Evolutionary conservation across 164 flowering plant species (phyloP).

Genomic region (Macadamia integrifolia): DNA sequence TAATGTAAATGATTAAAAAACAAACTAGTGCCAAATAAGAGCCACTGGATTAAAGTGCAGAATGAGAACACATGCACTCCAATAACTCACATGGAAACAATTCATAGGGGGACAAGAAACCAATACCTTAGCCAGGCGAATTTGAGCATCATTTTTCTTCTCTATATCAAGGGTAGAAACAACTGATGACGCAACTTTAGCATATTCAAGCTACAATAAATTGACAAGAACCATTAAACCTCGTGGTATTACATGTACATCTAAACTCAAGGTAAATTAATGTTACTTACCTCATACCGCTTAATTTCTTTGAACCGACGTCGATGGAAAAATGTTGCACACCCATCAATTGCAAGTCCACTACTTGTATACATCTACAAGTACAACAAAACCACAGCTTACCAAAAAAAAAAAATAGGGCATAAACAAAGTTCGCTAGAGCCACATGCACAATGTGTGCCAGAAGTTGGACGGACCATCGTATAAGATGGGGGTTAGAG

Average conservation of each 20-base stretch:
- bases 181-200: slow-evolving; percentile 14
- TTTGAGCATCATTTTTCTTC: slow-evolving; percentile 4
- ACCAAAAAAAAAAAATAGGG: not conserved
- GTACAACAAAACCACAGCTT: slow-evolving; percentile 2
- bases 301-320: slow-evolving; percentile 28
- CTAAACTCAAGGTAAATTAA: not conserved
- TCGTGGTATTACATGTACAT: not conserved
- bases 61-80: not conserved
- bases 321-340: slow-evolving; percentile 44
- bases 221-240: not conserved
- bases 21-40: not conserved
- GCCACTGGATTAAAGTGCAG: not conserved
- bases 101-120: not conserved
- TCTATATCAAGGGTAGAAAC: slow-evolving; percentile 12
- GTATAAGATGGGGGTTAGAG: not conserved
- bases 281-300: slow-evolving; percentile 32
- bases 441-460: not conserved
- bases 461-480: not conserved
- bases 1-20: slow-evolving; percentile 12
- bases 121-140: slow-evolving; percentile 32
- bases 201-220: slow-evolving; percentile 32
- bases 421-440: not conserved
- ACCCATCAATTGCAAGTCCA: slow-evolving; percentile 32
- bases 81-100: not conserved
- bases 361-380: slow-evolving; percentile 27